Conservation (phyloP, 148 eudicot genomes). For the Tetragonia tetragonoides region DNA sequence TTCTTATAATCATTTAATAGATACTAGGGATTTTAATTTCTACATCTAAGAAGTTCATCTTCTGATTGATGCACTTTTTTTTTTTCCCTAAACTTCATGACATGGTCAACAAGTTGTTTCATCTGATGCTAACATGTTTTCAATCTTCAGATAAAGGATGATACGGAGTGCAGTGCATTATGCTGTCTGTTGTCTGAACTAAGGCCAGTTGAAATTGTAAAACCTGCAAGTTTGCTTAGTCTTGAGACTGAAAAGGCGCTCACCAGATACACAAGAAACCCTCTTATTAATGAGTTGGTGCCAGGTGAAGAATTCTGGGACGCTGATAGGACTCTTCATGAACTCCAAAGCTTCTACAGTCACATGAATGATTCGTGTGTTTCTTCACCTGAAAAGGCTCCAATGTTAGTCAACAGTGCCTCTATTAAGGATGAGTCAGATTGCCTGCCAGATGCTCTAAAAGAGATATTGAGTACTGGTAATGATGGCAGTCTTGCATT, state of each 20-base stretch:
- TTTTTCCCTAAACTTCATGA: too few species aligned
- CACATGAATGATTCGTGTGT: conserved; percentile 27
- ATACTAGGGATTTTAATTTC: not conserved
- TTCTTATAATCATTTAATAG: not conserved
- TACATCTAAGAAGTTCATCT: not conserved
- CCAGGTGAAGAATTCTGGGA: conserved; percentile 88
- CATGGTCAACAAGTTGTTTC: not conserved
- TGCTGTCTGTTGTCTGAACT: conserved; percentile 77
- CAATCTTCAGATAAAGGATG: conserved; percentile 72
- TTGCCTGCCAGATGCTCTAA: conserved; percentile 59
- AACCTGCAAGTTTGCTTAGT: conserved; percentile 77
- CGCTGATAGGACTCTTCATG: conserved; percentile 73
- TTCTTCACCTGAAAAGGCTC: conserved; percentile 30
- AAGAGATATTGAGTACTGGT: conserved; percentile 51
- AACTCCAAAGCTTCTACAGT: conserved; percentile 59
- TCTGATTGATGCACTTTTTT: not conserved
- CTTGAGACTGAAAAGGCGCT: conserved; percentile 79
- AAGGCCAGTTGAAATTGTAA: conserved; percentile 91
- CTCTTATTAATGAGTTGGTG: conserved; percentile 74
- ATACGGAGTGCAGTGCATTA: conserved; percentile 78
- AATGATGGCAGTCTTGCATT: conserved; percentile 65
- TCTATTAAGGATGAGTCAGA: conserved; percentile 28
- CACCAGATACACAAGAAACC: conserved; percentile 74
- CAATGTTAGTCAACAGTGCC: conserved; percentile 17
- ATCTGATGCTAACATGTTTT: conserved; percentile 9